phyloP scores from a whole-genome alignment of 441 rosid species.

The Kokia cookei region DNA sequence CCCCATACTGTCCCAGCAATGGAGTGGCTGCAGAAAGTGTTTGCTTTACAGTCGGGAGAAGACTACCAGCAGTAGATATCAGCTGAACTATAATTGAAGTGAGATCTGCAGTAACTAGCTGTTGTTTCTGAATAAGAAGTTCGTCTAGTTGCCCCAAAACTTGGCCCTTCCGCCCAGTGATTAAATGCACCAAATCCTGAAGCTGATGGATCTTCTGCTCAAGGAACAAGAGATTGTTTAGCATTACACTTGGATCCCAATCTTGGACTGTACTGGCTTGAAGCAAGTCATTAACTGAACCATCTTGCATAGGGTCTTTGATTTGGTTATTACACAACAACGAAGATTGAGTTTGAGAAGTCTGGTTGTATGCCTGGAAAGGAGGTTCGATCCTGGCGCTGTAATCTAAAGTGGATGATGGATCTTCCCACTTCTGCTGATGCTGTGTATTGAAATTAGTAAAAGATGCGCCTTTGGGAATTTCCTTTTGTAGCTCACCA shows the following conservation, averaged over 20 bases:
- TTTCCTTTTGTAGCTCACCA: constrained; percentile 24
- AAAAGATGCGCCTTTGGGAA: constrained; percentile 24
- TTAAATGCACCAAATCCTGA: constrained; percentile 67
- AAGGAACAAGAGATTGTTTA: constrained; percentile 69
- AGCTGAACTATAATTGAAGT: constrained; percentile 88
- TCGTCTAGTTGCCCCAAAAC: constrained; percentile 44
- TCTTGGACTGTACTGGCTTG: constrained; percentile 41
- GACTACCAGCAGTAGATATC: constrained; percentile 91
- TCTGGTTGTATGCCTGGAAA: constrained; percentile 28
- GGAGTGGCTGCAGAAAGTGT: constrained; percentile 41
- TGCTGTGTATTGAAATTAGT: constrained; percentile 27
- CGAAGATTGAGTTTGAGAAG: constrained; percentile 25
- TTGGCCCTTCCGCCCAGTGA: constrained; percentile 51
- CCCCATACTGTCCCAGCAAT: constrained; percentile 40
- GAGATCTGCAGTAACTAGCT: constrained; percentile 77
- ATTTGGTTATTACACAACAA: constrained; percentile 26
- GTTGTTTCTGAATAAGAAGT: constrained; percentile 64
- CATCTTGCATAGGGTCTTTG: constrained; percentile 15
- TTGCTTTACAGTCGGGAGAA: constrained; percentile 80
- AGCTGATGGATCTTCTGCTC: constrained; percentile 87
- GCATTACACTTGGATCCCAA: constrained; percentile 84
- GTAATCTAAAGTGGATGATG: constrained; percentile 45
- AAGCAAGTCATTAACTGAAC: constrained; percentile 25
- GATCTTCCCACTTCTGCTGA: constrained; percentile 66
- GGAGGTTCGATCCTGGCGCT: constrained; percentile 31